phyloP scores from a whole-genome alignment of 257 asterid species.

The Solanum appendiculatum region DNA sequence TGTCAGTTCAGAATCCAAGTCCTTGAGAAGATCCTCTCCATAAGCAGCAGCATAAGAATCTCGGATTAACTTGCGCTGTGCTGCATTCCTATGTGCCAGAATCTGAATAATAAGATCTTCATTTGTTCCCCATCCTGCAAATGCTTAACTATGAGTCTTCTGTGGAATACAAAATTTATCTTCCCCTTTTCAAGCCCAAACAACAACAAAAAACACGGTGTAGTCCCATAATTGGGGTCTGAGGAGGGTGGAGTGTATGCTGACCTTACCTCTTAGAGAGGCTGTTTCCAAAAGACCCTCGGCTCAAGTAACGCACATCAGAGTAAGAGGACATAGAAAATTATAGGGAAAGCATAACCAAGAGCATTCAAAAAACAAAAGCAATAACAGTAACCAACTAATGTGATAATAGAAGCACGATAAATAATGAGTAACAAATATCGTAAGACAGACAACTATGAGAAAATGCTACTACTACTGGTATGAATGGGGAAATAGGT shows the following conservation, averaged over 20 bases:
- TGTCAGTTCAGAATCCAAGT: conserved; percentile 70
- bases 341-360: neutral
- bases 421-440: neutral
- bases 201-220: neutral
- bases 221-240: neutral
- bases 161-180: conserved; percentile 2
- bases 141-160: neutral
- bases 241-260: neutral
- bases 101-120: conserved; percentile 54
- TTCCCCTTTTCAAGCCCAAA: neutral
- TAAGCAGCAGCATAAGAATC: conserved; percentile 57
- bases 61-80: conserved; percentile 61
- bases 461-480: neutral
- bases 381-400: neutral
- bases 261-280: too few species aligned
- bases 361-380: neutral
- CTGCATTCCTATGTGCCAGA: conserved; percentile 76
- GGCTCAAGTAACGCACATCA: neutral
- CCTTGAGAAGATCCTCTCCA: conserved; percentile 79
- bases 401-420: neutral
- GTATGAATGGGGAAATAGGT: neutral
- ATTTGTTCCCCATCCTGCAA: conserved; percentile 79
- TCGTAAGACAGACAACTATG: neutral
- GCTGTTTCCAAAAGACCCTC: too few species aligned
- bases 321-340: neutral